Conservation (phyloP, 371 early-diverging fungal species). For the Apophysomyces trapeziformis region DNA sequence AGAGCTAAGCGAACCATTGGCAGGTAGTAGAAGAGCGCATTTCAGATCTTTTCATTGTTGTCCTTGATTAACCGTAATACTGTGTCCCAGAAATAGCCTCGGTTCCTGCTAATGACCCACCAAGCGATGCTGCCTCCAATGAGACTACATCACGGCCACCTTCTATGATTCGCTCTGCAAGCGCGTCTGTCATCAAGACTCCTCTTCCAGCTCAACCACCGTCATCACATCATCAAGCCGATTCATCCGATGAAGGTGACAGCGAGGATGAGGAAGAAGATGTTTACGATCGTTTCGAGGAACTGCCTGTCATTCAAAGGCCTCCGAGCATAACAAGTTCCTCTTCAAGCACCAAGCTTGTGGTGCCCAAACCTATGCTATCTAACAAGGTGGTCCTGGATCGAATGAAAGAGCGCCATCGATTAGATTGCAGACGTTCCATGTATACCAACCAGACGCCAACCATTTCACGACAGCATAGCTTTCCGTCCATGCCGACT, state of each 20-base stretch:
- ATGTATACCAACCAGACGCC: not conserved
- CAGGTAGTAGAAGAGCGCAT: not conserved
- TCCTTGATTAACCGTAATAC: too few species aligned
- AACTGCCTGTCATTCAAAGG: not conserved
- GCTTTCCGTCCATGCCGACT: not conserved
- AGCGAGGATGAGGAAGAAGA: not conserved
- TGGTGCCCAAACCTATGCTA: not conserved
- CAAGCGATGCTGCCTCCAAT: not conserved
- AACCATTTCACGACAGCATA: constrained; percentile 6
- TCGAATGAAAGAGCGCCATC: constrained; percentile 8
- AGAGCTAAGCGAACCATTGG: not conserved
- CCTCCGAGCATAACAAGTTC: not conserved
- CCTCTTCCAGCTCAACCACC: constrained; percentile 1
- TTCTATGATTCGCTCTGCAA: constrained; percentile 1
- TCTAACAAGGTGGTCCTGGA: constrained; percentile 5
- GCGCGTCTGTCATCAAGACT: not conserved
- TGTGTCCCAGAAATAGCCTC: not conserved
- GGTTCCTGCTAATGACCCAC: not conserved
- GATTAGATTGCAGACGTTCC: constrained; percentile 2
- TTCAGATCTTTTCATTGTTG: too few species aligned
- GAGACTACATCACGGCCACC: not conserved
- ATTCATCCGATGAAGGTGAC: constrained; percentile 3
- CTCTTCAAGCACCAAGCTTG: not conserved
- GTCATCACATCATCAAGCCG: constrained; percentile 3
- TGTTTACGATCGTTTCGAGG: not conserved